Base-by-base conservation (phyloP, 352 stramenopile species). In the Elongisporangium senticosum region DNA sequence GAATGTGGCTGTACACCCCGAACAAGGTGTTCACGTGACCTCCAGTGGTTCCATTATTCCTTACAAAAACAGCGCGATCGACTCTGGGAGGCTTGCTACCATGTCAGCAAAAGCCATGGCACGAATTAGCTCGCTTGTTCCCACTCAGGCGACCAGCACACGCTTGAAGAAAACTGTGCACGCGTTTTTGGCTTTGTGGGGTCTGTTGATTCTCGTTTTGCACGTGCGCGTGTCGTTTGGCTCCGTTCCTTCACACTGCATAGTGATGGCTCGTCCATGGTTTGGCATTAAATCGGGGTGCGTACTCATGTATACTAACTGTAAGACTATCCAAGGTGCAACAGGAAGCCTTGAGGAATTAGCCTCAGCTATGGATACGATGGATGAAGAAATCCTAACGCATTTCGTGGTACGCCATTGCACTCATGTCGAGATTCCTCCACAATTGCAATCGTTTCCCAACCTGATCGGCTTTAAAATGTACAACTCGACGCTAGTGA, bases 201-300 rank as follows among this genome's bases (percentile, higher is more conserved):
- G 64, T 4, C 64, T 74, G 2, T 21, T 65, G 5, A 53, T 79
- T 47, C 20, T 76, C 1, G 54, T 58, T 4, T 28, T 79, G 17
- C 71, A 79, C 53, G 40, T 73, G 19, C 53, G 67, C 17, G 64
- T 56, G 14, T 43, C 52, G 13, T 57, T 23, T 0, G 60, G 67
- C 8, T 0, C 61, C 0, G 37, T 64, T 1, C 50, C 69, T 0
- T 10, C 33, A 2, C 51, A 75, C 21, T 82, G 71, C 14, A 57
- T 43, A 1, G 62, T 83, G 52, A 71, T 78, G 40, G 56, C 75
- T 0, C 65, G 65, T 8, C 69, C 77, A 1, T 87, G 77, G 73
- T 59, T 58, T 17, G 63, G 58, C 0, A 47, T 51, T 7, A 58
- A 70, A 7, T 57, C 71, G 2, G 65, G 65, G 2, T 87, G 77